Evolutionary conservation across 1,284 basidiomycete genomes (phyloP).

Genomic region (Fomitopsis pinicola): DNA sequence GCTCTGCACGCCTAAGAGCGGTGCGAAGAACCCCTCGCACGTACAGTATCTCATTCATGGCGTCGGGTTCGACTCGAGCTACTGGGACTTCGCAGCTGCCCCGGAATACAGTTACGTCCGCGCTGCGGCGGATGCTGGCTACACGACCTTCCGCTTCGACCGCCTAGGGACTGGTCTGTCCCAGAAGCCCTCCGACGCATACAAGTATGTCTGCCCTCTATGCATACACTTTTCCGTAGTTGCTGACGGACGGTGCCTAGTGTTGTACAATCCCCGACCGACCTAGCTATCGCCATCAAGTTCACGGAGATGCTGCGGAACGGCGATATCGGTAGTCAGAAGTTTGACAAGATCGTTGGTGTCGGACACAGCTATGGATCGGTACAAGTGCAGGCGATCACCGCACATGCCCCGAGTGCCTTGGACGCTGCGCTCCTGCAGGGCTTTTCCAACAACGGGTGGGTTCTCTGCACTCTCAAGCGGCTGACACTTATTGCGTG

Average conservation of each 20-base stretch:
- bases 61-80: conserved; percentile 13
- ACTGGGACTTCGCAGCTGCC: conserved; percentile 13
- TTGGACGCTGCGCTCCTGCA: conserved; percentile 10
- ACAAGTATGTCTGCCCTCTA: conserved; percentile 7
- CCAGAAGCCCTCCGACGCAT: conserved; percentile 13
- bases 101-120: conserved; percentile 15
- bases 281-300: conserved; percentile 12
- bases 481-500: not conserved
- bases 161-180: conserved; percentile 17
- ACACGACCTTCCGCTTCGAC: conserved; percentile 17
- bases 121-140: conserved; percentile 13
- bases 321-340: conserved; percentile 8
- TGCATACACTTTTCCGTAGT: not conserved
- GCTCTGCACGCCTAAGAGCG: conserved; percentile 11
- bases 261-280: conserved; percentile 13
- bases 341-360: conserved; percentile 14
- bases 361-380: conserved; percentile 17
- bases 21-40: conserved; percentile 8
- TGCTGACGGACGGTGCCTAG: not conserved
- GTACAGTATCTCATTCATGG: conserved; percentile 16
- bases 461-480: not conserved
- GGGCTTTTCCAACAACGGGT: conserved; percentile 12
- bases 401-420: conserved; percentile 2
- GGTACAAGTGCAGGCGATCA: conserved; percentile 10
- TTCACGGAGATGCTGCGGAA: conserved; percentile 13